Evolutionary conservation across 148 eudicot species (phyloP).

Genomic region (Amaranthus hypochondriacus): DNA sequence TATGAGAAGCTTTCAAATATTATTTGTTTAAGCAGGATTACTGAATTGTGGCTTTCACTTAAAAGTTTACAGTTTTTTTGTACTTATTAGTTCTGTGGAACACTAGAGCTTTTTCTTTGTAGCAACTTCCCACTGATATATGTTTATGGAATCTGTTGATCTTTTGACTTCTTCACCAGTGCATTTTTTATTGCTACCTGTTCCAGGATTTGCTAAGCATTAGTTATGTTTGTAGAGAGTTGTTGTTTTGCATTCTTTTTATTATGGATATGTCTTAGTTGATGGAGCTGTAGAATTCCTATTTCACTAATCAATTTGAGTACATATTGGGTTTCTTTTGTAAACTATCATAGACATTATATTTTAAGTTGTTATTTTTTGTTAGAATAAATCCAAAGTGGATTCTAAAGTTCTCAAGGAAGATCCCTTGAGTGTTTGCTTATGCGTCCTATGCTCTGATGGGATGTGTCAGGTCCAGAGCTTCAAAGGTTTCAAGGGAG

Average conservation of each 20-base stretch:
- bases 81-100: background rate
- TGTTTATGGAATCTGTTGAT: too few relatives aligned
- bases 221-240: background rate
- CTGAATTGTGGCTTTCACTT: background rate
- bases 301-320: background rate
- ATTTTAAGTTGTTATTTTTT: too few relatives aligned
- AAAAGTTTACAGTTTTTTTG: background rate
- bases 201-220: background rate
- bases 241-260: background rate
- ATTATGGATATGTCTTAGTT: background rate
- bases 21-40: background rate
- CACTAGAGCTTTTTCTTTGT: too few relatives aligned
- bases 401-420: too few relatives aligned
- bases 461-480: too few relatives aligned
- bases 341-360: background rate
- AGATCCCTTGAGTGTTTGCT: too few relatives aligned
- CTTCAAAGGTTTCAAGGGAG: too few relatives aligned
- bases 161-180: too few relatives aligned
- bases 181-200: background rate
- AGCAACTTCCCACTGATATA: too few relatives aligned
- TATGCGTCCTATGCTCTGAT: too few relatives aligned
- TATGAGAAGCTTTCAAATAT: too few relatives aligned
- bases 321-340: background rate
- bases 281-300: background rate
- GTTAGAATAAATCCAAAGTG: too few relatives aligned